phyloP scores from a whole-genome alignment of 768 basidiomycete genomes.

The Phanerochaete carnosa region DNA sequence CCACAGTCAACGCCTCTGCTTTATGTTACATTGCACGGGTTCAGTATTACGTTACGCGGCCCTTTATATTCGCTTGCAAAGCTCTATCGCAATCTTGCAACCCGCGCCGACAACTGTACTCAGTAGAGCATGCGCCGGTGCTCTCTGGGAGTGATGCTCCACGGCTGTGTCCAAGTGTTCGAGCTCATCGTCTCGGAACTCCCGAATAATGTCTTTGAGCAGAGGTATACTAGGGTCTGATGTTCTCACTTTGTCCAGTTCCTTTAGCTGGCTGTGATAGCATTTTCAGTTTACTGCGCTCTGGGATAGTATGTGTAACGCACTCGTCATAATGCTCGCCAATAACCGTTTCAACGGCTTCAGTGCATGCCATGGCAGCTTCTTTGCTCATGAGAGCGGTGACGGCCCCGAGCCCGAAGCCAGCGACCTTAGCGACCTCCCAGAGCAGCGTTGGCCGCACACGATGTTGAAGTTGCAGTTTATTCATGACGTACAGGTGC shows the following conservation, averaged over 20 bases:
- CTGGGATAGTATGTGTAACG: conserved; percentile 28
- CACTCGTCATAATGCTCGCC: conserved; percentile 99
- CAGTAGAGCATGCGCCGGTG: conserved; percentile 87
- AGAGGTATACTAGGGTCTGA: conserved; percentile 79
- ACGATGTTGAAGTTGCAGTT: conserved; percentile 77
- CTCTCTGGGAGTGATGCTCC: conserved; percentile 80
- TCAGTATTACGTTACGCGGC: not conserved
- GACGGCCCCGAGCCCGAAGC: conserved; percentile 79
- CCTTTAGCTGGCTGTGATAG: conserved; percentile 69
- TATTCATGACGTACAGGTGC: conserved; percentile 84
- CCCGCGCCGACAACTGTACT: conserved; percentile 82
- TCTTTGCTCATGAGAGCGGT: conserved; percentile 90
- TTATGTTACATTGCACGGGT: conserved; percentile 9
- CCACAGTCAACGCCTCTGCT: not conserved
- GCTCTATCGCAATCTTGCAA: conserved; percentile 86
- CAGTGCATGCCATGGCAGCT: conserved; percentile 97
- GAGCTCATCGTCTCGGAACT: conserved; percentile 92
- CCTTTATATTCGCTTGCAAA: conserved; percentile 78
- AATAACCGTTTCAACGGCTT: conserved; percentile 96
- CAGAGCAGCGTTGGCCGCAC: conserved; percentile 82
- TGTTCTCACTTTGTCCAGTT: conserved; percentile 57
- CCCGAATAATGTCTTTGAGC: conserved; percentile 66
- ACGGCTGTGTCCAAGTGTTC: conserved; percentile 93
- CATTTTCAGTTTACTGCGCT: not conserved
- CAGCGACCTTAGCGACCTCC: conserved; percentile 82